Base-by-base conservation (phyloP, 2,329 filamentous ascomycete species). In the Aspergillus ochraceoroseus region DNA sequence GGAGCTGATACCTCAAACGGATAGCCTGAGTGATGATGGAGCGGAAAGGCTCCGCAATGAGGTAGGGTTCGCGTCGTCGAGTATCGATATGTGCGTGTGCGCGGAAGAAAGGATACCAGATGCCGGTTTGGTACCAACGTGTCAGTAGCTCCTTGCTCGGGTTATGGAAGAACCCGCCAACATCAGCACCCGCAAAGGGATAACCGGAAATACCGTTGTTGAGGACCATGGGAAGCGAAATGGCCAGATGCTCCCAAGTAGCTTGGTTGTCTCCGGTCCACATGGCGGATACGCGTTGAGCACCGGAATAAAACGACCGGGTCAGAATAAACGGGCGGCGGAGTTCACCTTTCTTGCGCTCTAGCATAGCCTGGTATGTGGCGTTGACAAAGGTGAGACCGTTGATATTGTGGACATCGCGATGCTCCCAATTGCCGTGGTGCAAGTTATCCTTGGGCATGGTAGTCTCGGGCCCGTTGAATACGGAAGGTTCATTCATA, bases 401-500 rank as follows among this genome's bases (percentile, higher is more conserved):
- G 63, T 96, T 92, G 54, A 96, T 63, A 66, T 98, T 96, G 73
- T 98, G 92, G 4, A 98, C 71, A 61, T 98, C 92, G 48, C 92
- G 85, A 63, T 98, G 92, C 65, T 98, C 92, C 92, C 92, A 98
- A 58, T 84, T 79, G 37, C 79, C 89, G 57, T 85, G 71, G 62
- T 98, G 92, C 19, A 98, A 67, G 62, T 98, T 98, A 71, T 98
- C 92, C 68, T 95, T 95, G 47, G 92, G 92, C 89, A 96, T 96
- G 4, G 90, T 96, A 2, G 88, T 94, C 66, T 98, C 92, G 0
- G 92, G 92, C 0, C 92, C 92, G 62, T 96, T 96, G 73, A 98
- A 98, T 1, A 98, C 92, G 0, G 92, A 96, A 0, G 92, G 92
- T 70, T 98, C 92, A 61, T 95, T 96, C 92, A 98, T 98, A 64